These are phyloP conservation scores for Lizonia empirigonia DNA, from an alignment of 2,329 filamentous ascomycete species.

Conservation along the genomic window DNA sequence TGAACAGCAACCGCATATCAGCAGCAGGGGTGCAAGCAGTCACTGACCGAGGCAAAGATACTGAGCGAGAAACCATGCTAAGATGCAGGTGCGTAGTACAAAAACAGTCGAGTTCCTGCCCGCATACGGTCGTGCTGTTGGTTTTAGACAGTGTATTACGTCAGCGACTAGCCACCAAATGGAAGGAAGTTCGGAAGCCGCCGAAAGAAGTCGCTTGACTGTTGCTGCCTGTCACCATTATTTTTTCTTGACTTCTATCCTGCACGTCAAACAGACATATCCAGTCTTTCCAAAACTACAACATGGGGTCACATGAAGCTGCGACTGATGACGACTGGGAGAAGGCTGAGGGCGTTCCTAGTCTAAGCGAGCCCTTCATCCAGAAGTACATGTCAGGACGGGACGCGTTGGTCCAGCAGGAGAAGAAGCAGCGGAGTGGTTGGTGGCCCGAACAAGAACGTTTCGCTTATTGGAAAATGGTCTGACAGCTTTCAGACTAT, in stretches of 20 bases:
- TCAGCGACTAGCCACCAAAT: slow-evolving; percentile 28
- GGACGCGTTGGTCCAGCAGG: slow-evolving; percentile 75
- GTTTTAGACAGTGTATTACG: slow-evolving; percentile 22
- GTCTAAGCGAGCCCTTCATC: slow-evolving; percentile 72
- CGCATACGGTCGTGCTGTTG: background rate
- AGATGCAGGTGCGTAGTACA: background rate
- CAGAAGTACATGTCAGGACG: slow-evolving; percentile 80
- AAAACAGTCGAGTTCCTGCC: background rate
- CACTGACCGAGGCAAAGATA: background rate
- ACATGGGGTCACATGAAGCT: slow-evolving; percentile 30
- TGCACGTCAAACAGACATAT: background rate
- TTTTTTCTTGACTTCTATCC: slow-evolving; percentile 1
- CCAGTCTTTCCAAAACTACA: background rate
- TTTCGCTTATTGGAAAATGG: background rate
- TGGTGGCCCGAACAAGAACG: slow-evolving; percentile 35
- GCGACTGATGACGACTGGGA: slow-evolving; percentile 48
- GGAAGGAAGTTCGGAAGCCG: slow-evolving; percentile 29
- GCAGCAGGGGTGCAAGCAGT: background rate
- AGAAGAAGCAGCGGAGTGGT: slow-evolving; percentile 84
- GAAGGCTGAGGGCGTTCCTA: slow-evolving; percentile 50
- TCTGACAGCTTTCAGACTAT: slow-evolving; percentile 59
- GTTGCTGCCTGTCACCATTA: slow-evolving; percentile 1
- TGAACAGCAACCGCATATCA: background rate
- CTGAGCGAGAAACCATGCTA: background rate
- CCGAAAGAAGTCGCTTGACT: slow-evolving; percentile 15